Evolutionary conservation across 1,139 yeast genomes (phyloP).

Genomic region (Casaregolazyma lundiana): DNA sequence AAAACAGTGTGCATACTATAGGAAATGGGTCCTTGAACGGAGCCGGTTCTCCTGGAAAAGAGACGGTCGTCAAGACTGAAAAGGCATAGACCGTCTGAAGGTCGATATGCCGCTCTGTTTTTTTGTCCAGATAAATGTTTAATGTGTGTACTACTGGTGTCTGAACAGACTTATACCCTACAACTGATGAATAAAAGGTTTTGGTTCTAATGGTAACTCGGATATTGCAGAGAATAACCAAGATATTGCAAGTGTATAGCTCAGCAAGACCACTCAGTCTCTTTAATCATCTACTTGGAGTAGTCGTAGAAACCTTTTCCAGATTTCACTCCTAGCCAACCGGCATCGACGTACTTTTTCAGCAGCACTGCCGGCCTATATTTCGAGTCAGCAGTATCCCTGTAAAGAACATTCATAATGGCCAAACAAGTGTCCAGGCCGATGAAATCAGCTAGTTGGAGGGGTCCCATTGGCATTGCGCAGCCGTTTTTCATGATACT

Average conservation of each 20-base stretch:
- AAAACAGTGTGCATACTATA: constrained; percentile 12
- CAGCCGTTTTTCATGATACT: constrained; percentile 43
- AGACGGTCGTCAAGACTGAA: constrained; percentile 9
- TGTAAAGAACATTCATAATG: constrained; percentile 40
- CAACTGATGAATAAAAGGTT: background rate
- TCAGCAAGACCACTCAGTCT: too few relatives aligned
- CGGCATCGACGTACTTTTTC: constrained; percentile 40
- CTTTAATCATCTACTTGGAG: constrained; percentile 10
- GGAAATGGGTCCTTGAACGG: constrained; percentile 3
- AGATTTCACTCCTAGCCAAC: constrained; percentile 40
- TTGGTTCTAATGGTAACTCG: too few relatives aligned
- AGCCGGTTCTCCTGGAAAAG: constrained; percentile 6
- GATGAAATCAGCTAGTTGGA: constrained; percentile 41
- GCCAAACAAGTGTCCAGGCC: constrained; percentile 43
- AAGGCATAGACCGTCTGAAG: background rate
- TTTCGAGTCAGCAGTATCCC: constrained; percentile 41
- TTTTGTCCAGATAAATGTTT: too few relatives aligned
- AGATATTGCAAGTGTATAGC: too few relatives aligned
- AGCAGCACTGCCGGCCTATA: constrained; percentile 40
- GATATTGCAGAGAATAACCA: too few relatives aligned
- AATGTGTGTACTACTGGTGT: background rate
- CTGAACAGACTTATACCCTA: background rate
- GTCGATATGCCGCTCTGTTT: too few relatives aligned
- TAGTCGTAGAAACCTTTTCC: constrained; percentile 43
- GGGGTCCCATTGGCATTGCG: constrained; percentile 47